Evolutionary conservation across 1,284 basidiomycete species (phyloP).

Genomic region (Prillingera fragicola): DNA sequence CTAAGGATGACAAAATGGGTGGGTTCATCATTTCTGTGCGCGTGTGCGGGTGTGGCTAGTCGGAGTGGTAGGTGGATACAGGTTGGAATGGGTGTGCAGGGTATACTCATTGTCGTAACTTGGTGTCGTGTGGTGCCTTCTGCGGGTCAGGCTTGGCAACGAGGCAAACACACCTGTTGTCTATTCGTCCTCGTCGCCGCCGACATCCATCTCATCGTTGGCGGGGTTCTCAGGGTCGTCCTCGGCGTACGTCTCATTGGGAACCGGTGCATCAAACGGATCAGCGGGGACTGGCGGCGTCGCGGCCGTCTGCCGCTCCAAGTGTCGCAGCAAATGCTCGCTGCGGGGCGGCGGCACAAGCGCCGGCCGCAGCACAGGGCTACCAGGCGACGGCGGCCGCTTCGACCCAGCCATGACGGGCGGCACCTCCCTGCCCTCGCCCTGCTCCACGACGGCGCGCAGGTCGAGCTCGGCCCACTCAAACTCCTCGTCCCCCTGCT

Average conservation of each 20-base stretch:
- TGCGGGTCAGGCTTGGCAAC: neutral
- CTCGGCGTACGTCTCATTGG: conserved; percentile 41
- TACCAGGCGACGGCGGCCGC: conserved; percentile 41
- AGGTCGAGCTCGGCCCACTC: conserved; percentile 37
- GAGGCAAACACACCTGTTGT: too few species aligned
- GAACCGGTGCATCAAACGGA: conserved; percentile 43
- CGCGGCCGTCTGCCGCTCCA: conserved; percentile 30
- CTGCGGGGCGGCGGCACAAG: conserved; percentile 27
- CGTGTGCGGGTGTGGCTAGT: neutral
- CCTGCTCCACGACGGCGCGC: conserved; percentile 27
- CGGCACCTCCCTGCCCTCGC: conserved; percentile 35
- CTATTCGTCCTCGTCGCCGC: neutral
- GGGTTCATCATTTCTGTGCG: conserved; percentile 16
- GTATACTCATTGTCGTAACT: neutral
- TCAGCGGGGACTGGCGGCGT: conserved; percentile 23
- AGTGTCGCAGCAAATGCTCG: conserved; percentile 31
- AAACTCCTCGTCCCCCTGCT: conserved; percentile 5
- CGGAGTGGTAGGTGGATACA: neutral
- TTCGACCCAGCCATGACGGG: conserved; percentile 47
- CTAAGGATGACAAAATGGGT: conserved; percentile 20
- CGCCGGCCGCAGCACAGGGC: conserved; percentile 34
- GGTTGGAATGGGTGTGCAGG: neutral
- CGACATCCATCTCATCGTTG: neutral
- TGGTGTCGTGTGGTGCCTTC: neutral
- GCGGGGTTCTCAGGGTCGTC: conserved; percentile 16